These are phyloP conservation scores for Aspergillus ostianus DNA, from an alignment of 495 filamentous ascomycete species.

Conservation along the genomic window DNA sequence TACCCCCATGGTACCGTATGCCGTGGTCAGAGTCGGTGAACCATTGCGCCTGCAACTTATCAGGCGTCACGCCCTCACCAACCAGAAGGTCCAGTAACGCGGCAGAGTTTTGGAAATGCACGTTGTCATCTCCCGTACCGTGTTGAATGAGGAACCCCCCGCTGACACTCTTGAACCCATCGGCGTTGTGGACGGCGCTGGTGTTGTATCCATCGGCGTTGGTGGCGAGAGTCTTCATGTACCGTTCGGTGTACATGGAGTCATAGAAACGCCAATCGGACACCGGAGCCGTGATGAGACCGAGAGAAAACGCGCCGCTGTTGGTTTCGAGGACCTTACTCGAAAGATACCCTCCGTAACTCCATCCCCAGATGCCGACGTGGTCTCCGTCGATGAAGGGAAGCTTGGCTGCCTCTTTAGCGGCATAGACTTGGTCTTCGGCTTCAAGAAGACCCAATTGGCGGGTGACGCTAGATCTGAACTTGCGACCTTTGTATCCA, in stretches of 20 bases:
- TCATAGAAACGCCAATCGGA: conserved; percentile 23
- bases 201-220: conserved; percentile 17
- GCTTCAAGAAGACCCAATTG: conserved; percentile 18
- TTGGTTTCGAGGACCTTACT: conserved; percentile 21
- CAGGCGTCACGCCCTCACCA: conserved; percentile 14
- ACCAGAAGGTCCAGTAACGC: conserved; percentile 19
- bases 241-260: conserved; percentile 24
- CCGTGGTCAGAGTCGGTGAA: conserved; percentile 24
- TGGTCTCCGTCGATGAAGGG: conserved; percentile 17
- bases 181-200: conserved; percentile 15
- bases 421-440: conserved; percentile 21
- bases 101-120: conserved; percentile 23
- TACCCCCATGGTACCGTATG: conserved; percentile 18
- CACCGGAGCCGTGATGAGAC: conserved; percentile 19
- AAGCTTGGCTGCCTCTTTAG: conserved; percentile 12
- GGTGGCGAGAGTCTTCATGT: conserved; percentile 20
- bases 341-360: conserved; percentile 21
- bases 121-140: conserved; percentile 23
- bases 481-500: conserved; percentile 18
- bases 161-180: conserved; percentile 16
- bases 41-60: conserved; percentile 21
- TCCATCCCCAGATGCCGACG: conserved; percentile 25
- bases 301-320: conserved; percentile 16
- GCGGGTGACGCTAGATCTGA: conserved; percentile 16
- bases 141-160: conserved; percentile 23